Evolutionary conservation across 305 asterid species (phyloP).

Genomic region (Rubia tinctorum): DNA sequence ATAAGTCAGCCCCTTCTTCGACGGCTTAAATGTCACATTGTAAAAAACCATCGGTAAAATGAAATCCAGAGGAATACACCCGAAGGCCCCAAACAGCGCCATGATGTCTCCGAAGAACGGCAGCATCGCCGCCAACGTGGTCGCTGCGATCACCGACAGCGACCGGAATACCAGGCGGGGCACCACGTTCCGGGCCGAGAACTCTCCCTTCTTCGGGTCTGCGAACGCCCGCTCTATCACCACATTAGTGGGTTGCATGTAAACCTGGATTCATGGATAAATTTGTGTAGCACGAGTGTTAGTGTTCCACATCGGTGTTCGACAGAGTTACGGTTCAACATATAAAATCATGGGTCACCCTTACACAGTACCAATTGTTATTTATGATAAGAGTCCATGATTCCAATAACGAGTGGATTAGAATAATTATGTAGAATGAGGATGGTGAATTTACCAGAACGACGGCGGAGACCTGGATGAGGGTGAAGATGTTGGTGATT

Average conservation of each 20-base stretch:
- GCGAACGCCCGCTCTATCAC: slow-evolving; percentile 50
- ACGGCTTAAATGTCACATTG: slow-evolving; percentile 52
- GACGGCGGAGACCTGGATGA: slow-evolving; percentile 52
- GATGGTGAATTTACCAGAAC: slow-evolving; percentile 25
- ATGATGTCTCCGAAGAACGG: slow-evolving; percentile 77
- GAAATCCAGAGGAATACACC: slow-evolving; percentile 64
- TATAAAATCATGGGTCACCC: too few relatives aligned
- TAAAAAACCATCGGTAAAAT: slow-evolving; percentile 63
- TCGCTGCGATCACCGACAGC: slow-evolving; percentile 38
- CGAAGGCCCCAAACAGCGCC: slow-evolving; percentile 69
- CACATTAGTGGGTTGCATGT: slow-evolving; percentile 61
- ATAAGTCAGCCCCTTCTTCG: slow-evolving; percentile 29
- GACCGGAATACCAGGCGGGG: slow-evolving; percentile 53
- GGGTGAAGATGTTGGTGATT: slow-evolving; percentile 43
- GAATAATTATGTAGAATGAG: too few relatives aligned
- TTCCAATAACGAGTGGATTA: too few relatives aligned
- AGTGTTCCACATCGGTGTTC: too few relatives aligned
- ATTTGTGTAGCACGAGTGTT: too few relatives aligned
- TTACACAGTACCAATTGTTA: too few relatives aligned
- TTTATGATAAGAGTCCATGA: too few relatives aligned
- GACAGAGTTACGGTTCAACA: too few relatives aligned
- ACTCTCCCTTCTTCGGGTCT: slow-evolving; percentile 40
- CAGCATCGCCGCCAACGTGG: slow-evolving; percentile 66
- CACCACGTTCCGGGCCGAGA: slow-evolving; percentile 39
- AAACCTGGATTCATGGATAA: too few relatives aligned